phyloP scores from a whole-genome alignment of 495 filamentous ascomycete species.

The Xylaria cubensis region DNA sequence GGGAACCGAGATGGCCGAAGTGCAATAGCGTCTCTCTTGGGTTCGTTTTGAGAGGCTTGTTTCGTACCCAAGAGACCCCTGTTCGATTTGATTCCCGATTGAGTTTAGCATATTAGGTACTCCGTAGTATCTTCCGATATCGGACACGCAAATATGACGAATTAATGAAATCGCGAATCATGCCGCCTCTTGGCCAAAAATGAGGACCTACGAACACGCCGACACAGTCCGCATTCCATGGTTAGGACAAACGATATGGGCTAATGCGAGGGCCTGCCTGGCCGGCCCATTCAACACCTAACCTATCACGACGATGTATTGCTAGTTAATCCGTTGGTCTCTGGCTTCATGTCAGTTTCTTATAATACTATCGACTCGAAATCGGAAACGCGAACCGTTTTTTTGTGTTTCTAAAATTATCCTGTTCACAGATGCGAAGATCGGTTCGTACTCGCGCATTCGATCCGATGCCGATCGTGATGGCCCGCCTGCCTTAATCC shows the following conservation, averaged over 20 bases:
- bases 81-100: background rate
- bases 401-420: background rate
- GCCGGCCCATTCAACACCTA: background rate
- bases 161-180: background rate
- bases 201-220: background rate
- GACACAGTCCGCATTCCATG: background rate
- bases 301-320: background rate
- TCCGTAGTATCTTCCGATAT: background rate
- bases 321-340: background rate
- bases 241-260: background rate
- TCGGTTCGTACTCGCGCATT: background rate
- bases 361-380: background rate
- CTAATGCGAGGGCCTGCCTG: background rate
- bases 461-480: background rate
- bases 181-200: background rate
- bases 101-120: background rate
- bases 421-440: background rate
- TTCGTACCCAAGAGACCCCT: background rate
- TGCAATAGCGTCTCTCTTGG: background rate
- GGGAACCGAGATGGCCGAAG: background rate
- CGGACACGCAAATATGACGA: background rate
- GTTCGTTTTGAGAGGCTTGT: background rate
- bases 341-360: slow-evolving; percentile 5
- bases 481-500: background rate
- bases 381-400: background rate